Base-by-base conservation (phyloP, 2,329 filamentous ascomycete genomes). In the Paraphoma chrysanthemicola region DNA sequence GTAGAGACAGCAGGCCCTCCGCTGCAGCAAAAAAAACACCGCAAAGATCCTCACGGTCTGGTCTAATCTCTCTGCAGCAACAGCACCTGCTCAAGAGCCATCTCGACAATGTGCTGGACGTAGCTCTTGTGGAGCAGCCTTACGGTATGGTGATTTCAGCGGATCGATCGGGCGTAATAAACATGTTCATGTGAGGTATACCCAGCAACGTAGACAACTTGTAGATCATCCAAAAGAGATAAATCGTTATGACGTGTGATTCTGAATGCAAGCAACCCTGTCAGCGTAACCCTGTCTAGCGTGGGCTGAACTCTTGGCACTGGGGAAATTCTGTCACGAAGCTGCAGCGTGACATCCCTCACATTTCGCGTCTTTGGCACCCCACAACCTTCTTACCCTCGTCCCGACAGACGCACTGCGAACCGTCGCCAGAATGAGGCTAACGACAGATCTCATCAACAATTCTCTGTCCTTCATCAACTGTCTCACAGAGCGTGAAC, bases 381-480 rank as follows among this genome's bases (percentile, higher is more conserved):
- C 9, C 33, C 33, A 36, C 33, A 36, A 17, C n/a, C 28, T 3
- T 28, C 11, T 12, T 23, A 2, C 17, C 18, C 17, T 12, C 28
- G 12, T 18, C 42, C n/a, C 8, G 12, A 17, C 28, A 12, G 12
- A 23, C 42, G 9, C 23, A 31, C 9, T 18, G 28, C 14, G 33
- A 36, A 10, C 51, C 33, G 57, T 51, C 58, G 68, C 71, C 75
- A 82, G 63, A 46, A 98, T 99, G 95, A 90, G 94, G 85, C 88
- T 99, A 82, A 97, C 94, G 63, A 89, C 92, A 69, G 95, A 98
- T 79, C 88, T 98, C 74, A 96, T 99, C 82, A 88, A 92, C 80
- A 89, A 88, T 79, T 97, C 95, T 76, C 90, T 97, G 69, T 97
- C 94, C 78, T 99, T 97, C 85, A 90, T 98, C 81, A 99, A 98